Percentiles rank a stretch among this genome's conserved stretches.
Conservation (phyloP, 805 yeast genomes). For the Lipomyces oligophaga region DNA sequence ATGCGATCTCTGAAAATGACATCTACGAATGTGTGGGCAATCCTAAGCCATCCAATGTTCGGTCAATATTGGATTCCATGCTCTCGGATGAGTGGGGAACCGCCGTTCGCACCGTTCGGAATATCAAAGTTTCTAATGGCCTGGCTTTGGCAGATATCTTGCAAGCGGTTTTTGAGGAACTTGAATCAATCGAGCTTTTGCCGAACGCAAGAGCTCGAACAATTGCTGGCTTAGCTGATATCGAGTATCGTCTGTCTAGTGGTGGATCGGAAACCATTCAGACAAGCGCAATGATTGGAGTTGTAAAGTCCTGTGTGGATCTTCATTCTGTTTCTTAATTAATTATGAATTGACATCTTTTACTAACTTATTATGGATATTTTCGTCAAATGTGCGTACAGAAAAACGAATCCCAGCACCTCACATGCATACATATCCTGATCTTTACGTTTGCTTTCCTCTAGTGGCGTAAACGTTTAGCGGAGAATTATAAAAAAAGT, state of each 20-base stretch:
- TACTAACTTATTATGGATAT: no score
- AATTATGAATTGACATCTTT: no score
- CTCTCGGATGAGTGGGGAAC: constrained; percentile 86
- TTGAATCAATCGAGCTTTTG: constrained; percentile 65
- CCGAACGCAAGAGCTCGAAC: constrained; percentile 59
- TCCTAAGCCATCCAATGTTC: constrained; percentile 84
- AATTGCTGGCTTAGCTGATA: constrained; percentile 70
- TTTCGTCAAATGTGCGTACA: no score
- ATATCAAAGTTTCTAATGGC: constrained; percentile 68
- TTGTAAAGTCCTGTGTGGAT: constrained; percentile 60
- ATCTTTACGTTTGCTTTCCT: no score
- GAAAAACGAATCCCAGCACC: no score
- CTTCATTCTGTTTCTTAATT: constrained; percentile 2
- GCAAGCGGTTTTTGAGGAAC: constrained; percentile 66
- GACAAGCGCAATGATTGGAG: constrained; percentile 84
- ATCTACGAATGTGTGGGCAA: constrained; percentile 94
- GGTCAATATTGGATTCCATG: constrained; percentile 68
- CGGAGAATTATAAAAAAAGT: no score
- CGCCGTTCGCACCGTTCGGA: constrained; percentile 61
- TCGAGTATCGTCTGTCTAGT: constrained; percentile 84
- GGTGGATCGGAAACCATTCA: constrained; percentile 93
- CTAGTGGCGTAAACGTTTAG: no score
- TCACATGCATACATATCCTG: no score
- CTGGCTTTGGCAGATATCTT: constrained; percentile 84
- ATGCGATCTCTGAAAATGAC: constrained; percentile 64